Evolutionary conservation across 192 early-diverging fungal genomes (phyloP).

Genomic region (Backusella australiensis): DNA sequence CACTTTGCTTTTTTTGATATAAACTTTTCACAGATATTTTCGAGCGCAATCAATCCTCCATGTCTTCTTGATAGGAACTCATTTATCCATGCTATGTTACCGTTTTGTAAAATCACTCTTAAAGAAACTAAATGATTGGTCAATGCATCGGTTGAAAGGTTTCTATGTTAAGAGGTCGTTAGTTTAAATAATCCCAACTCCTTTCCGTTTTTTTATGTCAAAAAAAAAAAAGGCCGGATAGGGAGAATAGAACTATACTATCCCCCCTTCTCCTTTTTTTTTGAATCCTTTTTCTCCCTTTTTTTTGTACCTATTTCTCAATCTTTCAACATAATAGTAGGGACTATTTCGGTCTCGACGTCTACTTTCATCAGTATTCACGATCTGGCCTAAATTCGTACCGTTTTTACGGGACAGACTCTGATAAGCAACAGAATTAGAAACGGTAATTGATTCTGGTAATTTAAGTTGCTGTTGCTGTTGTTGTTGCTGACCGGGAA

Average conservation of each 20-base stretch:
- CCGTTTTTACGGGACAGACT: slow-evolving; percentile 20
- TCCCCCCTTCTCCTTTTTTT: not conserved
- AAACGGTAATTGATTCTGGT: slow-evolving; percentile 1
- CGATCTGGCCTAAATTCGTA: not conserved
- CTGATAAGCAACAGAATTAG: slow-evolving; percentile 5
- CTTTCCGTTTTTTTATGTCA: not conserved
- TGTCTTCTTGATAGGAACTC: slow-evolving; percentile 40
- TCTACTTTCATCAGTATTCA: not conserved
- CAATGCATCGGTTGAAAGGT: slow-evolving; percentile 36
- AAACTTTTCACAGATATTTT: slow-evolving; percentile 41
- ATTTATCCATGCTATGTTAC: slow-evolving; percentile 46
- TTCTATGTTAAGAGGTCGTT: not conserved
- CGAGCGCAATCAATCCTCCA: slow-evolving; percentile 45
- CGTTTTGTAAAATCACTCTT: slow-evolving; percentile 37
- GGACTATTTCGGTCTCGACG: slow-evolving; percentile 26
- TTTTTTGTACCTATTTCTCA: slow-evolving; percentile 24
- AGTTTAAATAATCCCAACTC: not conserved
- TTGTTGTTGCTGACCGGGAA: not conserved
- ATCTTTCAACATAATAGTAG: slow-evolving; percentile 28
- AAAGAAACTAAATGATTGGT: slow-evolving; percentile 39
- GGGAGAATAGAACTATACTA: too few relatives aligned
- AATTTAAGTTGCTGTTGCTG: too few relatives aligned
- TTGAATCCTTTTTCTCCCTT: not conserved
- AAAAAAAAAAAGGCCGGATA: too few relatives aligned
- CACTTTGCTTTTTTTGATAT: slow-evolving; percentile 38